Percentiles rank a stretch among this genome's conserved stretches.
Evolutionary conservation across 495 filamentous ascomycete genomes (phyloP).

Genomic region (Hypoxylon subgilvum): DNA sequence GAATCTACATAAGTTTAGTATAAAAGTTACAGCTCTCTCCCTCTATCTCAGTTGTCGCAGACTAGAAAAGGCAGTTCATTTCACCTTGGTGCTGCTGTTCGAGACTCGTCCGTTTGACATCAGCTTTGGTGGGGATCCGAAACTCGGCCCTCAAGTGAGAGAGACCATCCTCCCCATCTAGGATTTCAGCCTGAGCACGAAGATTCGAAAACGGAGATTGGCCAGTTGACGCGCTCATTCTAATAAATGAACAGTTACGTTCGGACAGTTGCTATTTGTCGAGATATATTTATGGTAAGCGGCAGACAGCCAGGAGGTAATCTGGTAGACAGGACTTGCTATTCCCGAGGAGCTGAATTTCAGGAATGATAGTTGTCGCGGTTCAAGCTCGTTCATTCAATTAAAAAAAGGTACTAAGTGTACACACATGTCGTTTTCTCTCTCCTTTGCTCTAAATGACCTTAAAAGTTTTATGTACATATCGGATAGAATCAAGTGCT

Average conservation of each 20-base stretch:
- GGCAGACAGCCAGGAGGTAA: too few species aligned
- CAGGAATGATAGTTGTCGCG: too few species aligned
- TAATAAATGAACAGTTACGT: background rate
- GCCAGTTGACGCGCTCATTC: conserved; percentile 40
- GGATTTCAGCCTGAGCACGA: conserved; percentile 44
- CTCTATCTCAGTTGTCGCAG: conserved; percentile 14
- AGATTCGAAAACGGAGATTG: conserved; percentile 57
- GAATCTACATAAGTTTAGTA: conserved; percentile 43
- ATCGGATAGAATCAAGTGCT: too few species aligned
- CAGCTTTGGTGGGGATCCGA: conserved; percentile 78
- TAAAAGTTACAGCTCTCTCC: conserved; percentile 13
- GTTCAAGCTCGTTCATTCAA: too few species aligned
- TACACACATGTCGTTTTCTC: too few species aligned
- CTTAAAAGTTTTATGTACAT: too few species aligned
- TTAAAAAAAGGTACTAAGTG: too few species aligned
- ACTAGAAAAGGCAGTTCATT: conserved; percentile 10
- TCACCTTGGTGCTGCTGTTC: conserved; percentile 38
- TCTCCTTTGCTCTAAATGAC: too few species aligned
- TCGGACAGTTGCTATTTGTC: background rate
- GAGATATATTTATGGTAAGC: background rate
- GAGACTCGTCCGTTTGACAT: conserved; percentile 72
- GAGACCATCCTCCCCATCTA: conserved; percentile 76
- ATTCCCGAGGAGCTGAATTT: background rate
- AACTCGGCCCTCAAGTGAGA: conserved; percentile 75
- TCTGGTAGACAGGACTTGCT: background rate